Percentiles rank a stretch among this genome's conserved stretches.
phyloP scores from a whole-genome alignment of 306 rosid species.

The Cucumis cinereus region DNA sequence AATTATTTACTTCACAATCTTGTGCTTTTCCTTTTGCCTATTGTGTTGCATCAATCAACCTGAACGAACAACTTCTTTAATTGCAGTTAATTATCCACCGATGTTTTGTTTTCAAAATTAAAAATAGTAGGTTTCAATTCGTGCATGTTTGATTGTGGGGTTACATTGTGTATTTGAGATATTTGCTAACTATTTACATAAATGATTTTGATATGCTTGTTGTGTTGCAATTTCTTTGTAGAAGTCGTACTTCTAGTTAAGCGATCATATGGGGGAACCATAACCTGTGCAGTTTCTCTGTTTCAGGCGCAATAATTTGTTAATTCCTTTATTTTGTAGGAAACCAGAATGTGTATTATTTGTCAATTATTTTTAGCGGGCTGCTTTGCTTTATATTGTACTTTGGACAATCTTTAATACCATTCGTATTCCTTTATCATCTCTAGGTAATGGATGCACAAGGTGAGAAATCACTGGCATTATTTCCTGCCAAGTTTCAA shows the following conservation, averaged over 20 bases:
- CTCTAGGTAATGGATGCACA: constrained; percentile 69
- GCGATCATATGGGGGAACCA: neutral
- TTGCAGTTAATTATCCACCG: neutral
- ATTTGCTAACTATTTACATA: neutral
- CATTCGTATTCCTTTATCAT: neutral
- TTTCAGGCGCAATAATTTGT: neutral
- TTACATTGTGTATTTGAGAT: neutral
- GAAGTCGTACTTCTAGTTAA: neutral
- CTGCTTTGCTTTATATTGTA: neutral
- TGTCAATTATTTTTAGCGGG: neutral
- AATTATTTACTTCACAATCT: neutral
- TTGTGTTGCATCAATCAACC: neutral
- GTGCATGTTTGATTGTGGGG: neutral
- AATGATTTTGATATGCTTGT: neutral
- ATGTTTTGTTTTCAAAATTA: neutral
- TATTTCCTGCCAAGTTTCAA: constrained; percentile 85
- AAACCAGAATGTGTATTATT: neutral
- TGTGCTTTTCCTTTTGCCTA: neutral
- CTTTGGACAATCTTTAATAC: neutral
- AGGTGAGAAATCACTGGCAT: constrained; percentile 56
- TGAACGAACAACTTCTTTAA: neutral
- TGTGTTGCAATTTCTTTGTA: neutral
- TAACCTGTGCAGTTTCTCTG: neutral
- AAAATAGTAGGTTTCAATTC: neutral
- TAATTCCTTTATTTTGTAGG: neutral